Base-by-base conservation (phyloP, 2,329 filamentous ascomycete species). In the Ophiostoma australiae region DNA sequence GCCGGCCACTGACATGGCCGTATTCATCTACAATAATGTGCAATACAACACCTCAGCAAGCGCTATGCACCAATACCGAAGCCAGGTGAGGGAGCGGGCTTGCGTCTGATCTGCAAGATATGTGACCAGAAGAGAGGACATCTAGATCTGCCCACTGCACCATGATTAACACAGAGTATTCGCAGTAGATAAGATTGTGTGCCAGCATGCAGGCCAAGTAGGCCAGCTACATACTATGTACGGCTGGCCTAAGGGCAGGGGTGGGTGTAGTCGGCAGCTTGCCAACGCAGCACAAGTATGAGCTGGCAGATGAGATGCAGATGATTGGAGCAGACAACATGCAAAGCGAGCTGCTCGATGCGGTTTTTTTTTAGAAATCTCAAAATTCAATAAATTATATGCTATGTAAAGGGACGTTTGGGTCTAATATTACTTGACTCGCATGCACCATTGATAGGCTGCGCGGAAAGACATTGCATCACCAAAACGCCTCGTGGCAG, bases 261-360 rank as follows among this genome's bases (percentile, higher is more conserved):
- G 58, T 31, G 58, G 58, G 15, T 63, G 58, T 35, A 39, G 15
- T 23, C 31, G 61, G 67, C 67, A 66, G 41, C 6, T 41, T 71
- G 70, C 70, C 70, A 71, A 48, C 70, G 33, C 67, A 71, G 70
- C 67, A 71, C 48, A 71, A 66, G 67, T 63, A 58, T 71, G 70
- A 71, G 70, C 58, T 71, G 70, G 70, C 70, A 69, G 67, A 65
- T 27, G 35, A 68, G 31, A 23, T n/a, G 33, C 33, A 37, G 33
- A 13, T 65, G 61, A 65, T 65, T 65, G 61, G 61, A 31, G 61
- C 35, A 37, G 33, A 20, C 17, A 4, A n/a, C 7, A 23, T 17
- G 33, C 31, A 65, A 23, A 65, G 52, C 52, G 52, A 58, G 23
- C 4, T 41, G 2, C 11, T 41, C 15, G 13, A 13, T 41, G 10